These are phyloP conservation scores for Brassica napus DNA, from an alignment of 345 rosid genomes.

Conservation along the genomic window Da-Ae NC_063434.1:25115001-25115500, in stretches of 20 bases:
- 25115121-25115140: slow-evolving; percentile 52
- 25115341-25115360: slow-evolving; percentile 81
- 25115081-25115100: background rate
- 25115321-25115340: slow-evolving; percentile 82
- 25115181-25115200: slow-evolving; percentile 78
- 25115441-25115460: slow-evolving; percentile 71
- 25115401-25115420: slow-evolving; percentile 86
- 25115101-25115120: background rate
- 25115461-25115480: background rate
- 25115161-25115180: slow-evolving; percentile 98
- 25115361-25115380: slow-evolving; percentile 88
- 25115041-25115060: background rate
- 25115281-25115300: background rate
- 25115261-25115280: background rate
- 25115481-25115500: background rate
- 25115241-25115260: background rate
- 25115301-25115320: background rate
- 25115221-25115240: background rate
- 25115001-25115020: slow-evolving; percentile 93
- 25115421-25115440: slow-evolving; percentile 83
- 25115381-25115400: slow-evolving; percentile 65
- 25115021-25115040: slow-evolving; percentile 73
- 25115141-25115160: slow-evolving; percentile 82
- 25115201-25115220: slow-evolving; percentile 57
- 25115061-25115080: background rate